These are phyloP conservation scores for Gilbertella persicaria DNA, from an alignment of 371 early-diverging fungal species.

Conservation along the genomic window DNA sequence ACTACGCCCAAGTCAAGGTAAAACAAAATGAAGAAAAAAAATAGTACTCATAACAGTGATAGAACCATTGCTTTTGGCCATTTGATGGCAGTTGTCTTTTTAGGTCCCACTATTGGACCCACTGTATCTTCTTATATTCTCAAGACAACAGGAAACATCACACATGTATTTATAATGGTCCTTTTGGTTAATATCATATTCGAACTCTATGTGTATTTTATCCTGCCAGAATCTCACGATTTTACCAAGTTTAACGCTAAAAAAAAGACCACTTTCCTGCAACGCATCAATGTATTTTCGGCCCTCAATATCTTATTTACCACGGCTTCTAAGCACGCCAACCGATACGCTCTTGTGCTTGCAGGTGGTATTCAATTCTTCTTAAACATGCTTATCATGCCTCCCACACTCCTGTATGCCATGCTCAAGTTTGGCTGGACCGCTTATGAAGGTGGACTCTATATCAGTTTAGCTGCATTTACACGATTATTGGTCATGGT, in stretches of 20 bases:
- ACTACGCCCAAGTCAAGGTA: constrained; percentile 33
- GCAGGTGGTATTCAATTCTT: constrained; percentile 34
- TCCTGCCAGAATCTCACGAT: constrained; percentile 54
- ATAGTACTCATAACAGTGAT: not conserved
- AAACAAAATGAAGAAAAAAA: not conserved
- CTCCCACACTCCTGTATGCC: constrained; percentile 45
- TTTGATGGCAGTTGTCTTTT: constrained; percentile 27
- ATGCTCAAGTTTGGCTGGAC: constrained; percentile 51
- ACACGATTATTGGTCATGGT: constrained; percentile 21
- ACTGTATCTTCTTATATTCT: constrained; percentile 5
- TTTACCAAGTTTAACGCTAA: constrained; percentile 1
- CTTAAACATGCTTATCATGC: constrained; percentile 19
- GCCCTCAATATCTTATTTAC: constrained; percentile 30
- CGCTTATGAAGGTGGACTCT: constrained; percentile 45
- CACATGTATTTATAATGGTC: constrained; percentile 39
- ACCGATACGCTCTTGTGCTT: constrained; percentile 28
- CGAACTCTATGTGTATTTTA: constrained; percentile 23
- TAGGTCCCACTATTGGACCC: constrained; percentile 37
- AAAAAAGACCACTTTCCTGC: constrained; percentile 5
- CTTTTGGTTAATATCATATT: constrained; percentile 18
- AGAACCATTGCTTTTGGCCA: constrained; percentile 37
- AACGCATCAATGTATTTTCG: constrained; percentile 40
- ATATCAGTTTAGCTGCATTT: constrained; percentile 29
- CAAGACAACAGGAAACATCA: constrained; percentile 26
- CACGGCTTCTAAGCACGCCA: constrained; percentile 15